Base-by-base conservation (phyloP, 768 basidiomycete species). In the Pilatotrama ljubarskyi region DNA sequence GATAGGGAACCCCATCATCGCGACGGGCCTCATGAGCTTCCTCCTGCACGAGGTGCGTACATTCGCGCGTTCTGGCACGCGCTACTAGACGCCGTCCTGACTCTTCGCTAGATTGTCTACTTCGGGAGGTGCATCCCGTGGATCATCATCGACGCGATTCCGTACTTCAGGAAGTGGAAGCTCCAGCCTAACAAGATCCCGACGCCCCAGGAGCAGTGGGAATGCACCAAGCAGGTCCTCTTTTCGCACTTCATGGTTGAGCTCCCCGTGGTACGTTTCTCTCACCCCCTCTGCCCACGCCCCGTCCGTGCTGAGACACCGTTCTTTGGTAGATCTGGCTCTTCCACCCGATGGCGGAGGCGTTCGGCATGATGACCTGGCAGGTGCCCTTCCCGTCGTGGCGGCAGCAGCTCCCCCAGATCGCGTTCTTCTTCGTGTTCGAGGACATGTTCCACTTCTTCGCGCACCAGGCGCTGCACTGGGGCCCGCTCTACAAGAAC, bases 381-480 rank as follows among this genome's bases (percentile, higher is more conserved):
- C 89, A 97, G 63, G 90, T 98, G 2, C 96, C 97, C 0, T 92
- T 99, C 78, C 91, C 97, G 0, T 72, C 83, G 0, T 79, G 82
- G 74, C 79, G 78, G 65, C 80, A 80, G 7, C 90, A 95, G 82
- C 73, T 78, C 3, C 86, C 83, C 17, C 95, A 96, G 73, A 75
- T 97, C 51, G 83, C 83, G 32, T 75, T 93, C 62, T 98, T 98
- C 81, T 97, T 98, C 75, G 80, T 96, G 71, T 92, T 97, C 64
- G 97, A 99, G 76, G 96, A 98, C 73, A 84, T 89, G 68, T 98
- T 91, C 82, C 96, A 99, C 76, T 98, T 88, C 78, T 81, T 90
- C 70, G 85, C 93, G 24, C 95, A 98, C 76, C 88, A 93, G 67
- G 87, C 88, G 3, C 83, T 98, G 17, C 95, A 98, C 76, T 89